phyloP scores from a whole-genome alignment of 768 basidiomycete genomes.

The Boletus pseudopeckii region DNA sequence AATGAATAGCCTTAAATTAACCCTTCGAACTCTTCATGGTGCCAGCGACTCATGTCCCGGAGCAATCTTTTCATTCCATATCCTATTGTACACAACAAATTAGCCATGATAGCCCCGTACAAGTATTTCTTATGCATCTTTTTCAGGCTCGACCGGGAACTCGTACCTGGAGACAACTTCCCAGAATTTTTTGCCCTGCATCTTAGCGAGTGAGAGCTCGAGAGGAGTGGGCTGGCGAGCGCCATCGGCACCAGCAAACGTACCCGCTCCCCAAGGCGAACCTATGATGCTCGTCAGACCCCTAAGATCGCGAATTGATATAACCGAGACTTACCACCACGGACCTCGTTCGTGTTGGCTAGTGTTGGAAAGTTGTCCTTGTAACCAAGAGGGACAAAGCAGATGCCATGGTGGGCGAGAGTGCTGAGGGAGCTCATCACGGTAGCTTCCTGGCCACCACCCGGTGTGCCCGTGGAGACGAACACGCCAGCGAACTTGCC shows the following conservation, averaged over 20 bases:
- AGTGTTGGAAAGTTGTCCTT: slow-evolving; percentile 42
- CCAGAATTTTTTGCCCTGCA: slow-evolving; percentile 56
- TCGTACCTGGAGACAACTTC: slow-evolving; percentile 32
- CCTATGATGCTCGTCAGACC: slow-evolving; percentile 36
- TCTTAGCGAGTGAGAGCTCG: slow-evolving; percentile 49
- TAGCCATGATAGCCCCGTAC: too few relatives aligned
- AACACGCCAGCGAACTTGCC: slow-evolving; percentile 79
- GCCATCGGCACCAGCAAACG: slow-evolving; percentile 47
- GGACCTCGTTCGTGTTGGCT: slow-evolving; percentile 45
- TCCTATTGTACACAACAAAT: too few relatives aligned
- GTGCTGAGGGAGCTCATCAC: slow-evolving; percentile 51
- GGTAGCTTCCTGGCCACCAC: slow-evolving; percentile 79
- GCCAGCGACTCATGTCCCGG: too few relatives aligned
- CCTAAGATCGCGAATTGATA: not conserved
- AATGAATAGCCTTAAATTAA: too few relatives aligned
- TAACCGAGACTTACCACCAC: slow-evolving; percentile 47
- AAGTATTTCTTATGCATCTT: too few relatives aligned
- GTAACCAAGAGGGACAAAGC: slow-evolving; percentile 73
- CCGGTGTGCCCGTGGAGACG: slow-evolving; percentile 67
- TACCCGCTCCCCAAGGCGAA: slow-evolving; percentile 77
- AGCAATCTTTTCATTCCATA: too few relatives aligned
- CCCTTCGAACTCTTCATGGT: too few relatives aligned
- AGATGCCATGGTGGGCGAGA: slow-evolving; percentile 68
- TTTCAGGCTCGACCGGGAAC: too few relatives aligned
- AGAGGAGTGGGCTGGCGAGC: slow-evolving; percentile 45